Base-by-base conservation (phyloP, 306 rosid species). In the Vicia faba region DNA sequence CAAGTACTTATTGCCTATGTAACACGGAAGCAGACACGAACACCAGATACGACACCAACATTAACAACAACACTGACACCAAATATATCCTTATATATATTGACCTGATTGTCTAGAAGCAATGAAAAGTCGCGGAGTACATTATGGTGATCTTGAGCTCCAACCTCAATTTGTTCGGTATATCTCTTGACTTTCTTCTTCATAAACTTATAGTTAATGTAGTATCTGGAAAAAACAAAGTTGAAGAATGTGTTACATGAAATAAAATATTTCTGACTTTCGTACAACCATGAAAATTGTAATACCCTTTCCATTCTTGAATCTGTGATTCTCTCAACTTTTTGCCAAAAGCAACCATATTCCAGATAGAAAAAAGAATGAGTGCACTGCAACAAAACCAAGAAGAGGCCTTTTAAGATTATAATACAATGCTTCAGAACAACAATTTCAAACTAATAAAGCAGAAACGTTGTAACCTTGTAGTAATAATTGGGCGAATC, bases 261-360 rank as follows among this genome's bases (percentile, higher is more conserved):
- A 20, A 26, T 59, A 59, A 70, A 28, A 15, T 38, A 51, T 12
- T 28, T 49, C 38, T 65, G 19, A 41, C 33, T 13, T 58, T 56
- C 62, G 63, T 15, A 23, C 29, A 49, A 40, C 25, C 48, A 18
- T 25, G 25, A 28, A 49, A 49, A 26, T 13, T 38, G 29, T 84
- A 33, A 33, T 88, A 91, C 97, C 86, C 77, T 65, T 84, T 83
- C 97, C 97, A 91, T 88, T 91, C 97, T 80, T 82, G 85, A 79
- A 91, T 71, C 62, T 85, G 92, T 25, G 83, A 80, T 78, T 88
- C 96, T 86, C 97, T 84, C 78, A 91, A 76, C 85, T 84, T 91
- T 77, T 91, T 91, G 53, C 97, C 96, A 23, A 88, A 91, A 29
- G 80, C 89, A 60, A 91, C 97, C 97, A 91, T 91, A 69, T 71